phyloP scores from a whole-genome alignment of 139 green algal species.

The Chlamydomonas applanata region DNA sequence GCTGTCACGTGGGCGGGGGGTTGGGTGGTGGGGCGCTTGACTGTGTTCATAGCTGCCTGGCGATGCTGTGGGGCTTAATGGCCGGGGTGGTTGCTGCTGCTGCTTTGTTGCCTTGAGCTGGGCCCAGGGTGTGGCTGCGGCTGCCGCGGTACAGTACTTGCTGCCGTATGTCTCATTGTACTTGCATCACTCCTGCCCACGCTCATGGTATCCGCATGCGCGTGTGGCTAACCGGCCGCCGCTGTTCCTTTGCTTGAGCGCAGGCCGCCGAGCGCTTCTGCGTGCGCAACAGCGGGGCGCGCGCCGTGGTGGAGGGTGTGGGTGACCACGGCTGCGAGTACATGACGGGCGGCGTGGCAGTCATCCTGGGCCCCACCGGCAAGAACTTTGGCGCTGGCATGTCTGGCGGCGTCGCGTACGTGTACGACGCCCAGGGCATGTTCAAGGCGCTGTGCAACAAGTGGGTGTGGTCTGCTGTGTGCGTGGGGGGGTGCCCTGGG shows the following conservation, averaged over 20 bases:
- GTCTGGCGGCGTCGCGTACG: conserved; percentile 84
- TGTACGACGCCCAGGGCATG: conserved; percentile 69
- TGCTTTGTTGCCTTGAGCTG: too few species aligned
- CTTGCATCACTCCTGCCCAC: too few species aligned
- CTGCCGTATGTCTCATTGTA: too few species aligned
- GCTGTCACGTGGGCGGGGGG: too few species aligned
- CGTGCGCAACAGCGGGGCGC: conserved; percentile 83
- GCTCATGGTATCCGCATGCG: too few species aligned
- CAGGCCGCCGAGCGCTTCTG: conserved; percentile 87
- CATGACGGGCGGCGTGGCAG: conserved; percentile 90
- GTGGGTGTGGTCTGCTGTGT: conserved; percentile 5
- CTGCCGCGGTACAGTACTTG: too few species aligned
- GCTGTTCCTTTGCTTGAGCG: not conserved
- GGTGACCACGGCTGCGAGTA: conserved; percentile 96
- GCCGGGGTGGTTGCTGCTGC: too few species aligned
- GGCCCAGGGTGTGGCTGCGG: too few species aligned
- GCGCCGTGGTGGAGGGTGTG: conserved; percentile 90
- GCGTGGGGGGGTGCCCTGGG: not conserved
- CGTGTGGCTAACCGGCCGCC: too few species aligned
- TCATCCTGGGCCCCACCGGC: conserved; percentile 86
- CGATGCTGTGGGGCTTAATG: too few species aligned
- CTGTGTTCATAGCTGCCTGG: too few species aligned
- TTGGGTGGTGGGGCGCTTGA: too few species aligned
- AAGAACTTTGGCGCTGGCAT: conserved; percentile 97
- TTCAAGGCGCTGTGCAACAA: conserved; percentile 57